A percentile compares a stretch with the other conserved stretches of the same genome.
Evolutionary conservation across 2,329 filamentous ascomycete species (phyloP).

Genomic region (Nannizziopsis arthrosporioides): DNA sequence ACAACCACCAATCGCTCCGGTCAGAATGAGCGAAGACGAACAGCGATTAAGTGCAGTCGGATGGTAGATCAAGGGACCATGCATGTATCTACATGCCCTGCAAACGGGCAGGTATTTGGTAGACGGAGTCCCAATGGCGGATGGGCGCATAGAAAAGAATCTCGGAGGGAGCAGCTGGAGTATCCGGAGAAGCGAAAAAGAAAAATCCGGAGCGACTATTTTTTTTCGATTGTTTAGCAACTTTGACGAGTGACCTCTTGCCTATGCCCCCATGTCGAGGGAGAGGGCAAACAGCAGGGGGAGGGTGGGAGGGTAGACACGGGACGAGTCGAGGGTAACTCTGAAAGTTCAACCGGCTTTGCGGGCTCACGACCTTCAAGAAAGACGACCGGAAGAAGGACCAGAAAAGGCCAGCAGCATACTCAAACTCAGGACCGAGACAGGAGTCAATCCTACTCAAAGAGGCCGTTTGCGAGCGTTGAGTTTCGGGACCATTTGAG

Average conservation of each 20-base stretch:
- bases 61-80: constrained; percentile 2
- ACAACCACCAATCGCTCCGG: too few relatives aligned
- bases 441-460: too few relatives aligned
- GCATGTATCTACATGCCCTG: background rate
- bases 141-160: background rate
- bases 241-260: background rate
- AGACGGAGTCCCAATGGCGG: background rate
- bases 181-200: background rate
- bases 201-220: background rate
- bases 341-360: too few relatives aligned
- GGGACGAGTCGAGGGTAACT: background rate
- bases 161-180: background rate
- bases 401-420: too few relatives aligned
- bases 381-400: background rate
- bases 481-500: too few relatives aligned
- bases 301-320: background rate
- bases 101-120: background rate
- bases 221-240: too few relatives aligned
- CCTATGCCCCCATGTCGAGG: background rate
- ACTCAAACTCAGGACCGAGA: too few relatives aligned
- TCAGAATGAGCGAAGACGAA: background rate
- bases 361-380: background rate
- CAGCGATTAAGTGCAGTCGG: background rate
- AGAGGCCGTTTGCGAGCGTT: too few relatives aligned
- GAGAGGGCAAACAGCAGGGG: background rate